Evolutionary conservation across 1,139 yeast species (phyloP).

Genomic region (Pichia sp.): DNA sequence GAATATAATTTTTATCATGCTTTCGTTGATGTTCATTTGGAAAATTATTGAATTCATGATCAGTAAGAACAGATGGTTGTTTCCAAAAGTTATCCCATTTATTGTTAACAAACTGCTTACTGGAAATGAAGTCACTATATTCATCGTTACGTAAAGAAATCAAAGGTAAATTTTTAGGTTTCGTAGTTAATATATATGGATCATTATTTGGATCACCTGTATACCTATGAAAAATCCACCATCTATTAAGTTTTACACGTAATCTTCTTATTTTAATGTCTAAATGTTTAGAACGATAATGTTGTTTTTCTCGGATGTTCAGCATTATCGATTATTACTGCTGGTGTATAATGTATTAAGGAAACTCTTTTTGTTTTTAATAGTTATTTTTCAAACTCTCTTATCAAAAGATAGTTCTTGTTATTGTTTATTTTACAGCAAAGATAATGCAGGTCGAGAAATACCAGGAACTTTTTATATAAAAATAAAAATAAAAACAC

Average conservation of each 20-base stretch:
- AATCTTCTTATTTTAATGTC: constrained; percentile 23
- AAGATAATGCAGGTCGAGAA: not conserved
- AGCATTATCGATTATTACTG: constrained; percentile 1
- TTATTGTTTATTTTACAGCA: not conserved
- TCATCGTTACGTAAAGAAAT: constrained; percentile 30
- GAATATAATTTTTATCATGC: not conserved
- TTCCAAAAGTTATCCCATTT: constrained; percentile 5
- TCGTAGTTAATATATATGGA: constrained; percentile 37
- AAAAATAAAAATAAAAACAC: too few relatives aligned
- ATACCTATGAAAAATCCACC: constrained; percentile 35
- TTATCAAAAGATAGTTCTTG: too few relatives aligned
- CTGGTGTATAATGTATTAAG: not conserved
- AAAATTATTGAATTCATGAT: not conserved
- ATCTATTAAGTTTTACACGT: constrained; percentile 35
- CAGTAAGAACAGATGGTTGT: not conserved
- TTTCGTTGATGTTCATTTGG: not conserved
- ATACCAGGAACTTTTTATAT: too few relatives aligned
- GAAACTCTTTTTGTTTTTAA: not conserved
- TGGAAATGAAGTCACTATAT: constrained; percentile 12
- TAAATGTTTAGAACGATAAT: not conserved
- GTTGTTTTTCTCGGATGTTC: constrained; percentile 5
- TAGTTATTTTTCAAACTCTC: not conserved
- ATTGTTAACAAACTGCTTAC: not conserved
- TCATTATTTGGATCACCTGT: constrained; percentile 27
- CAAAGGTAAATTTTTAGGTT: constrained; percentile 35